Evolutionary conservation across 768 basidiomycete genomes (phyloP).

Genomic region (Mycena belliarum): DNA sequence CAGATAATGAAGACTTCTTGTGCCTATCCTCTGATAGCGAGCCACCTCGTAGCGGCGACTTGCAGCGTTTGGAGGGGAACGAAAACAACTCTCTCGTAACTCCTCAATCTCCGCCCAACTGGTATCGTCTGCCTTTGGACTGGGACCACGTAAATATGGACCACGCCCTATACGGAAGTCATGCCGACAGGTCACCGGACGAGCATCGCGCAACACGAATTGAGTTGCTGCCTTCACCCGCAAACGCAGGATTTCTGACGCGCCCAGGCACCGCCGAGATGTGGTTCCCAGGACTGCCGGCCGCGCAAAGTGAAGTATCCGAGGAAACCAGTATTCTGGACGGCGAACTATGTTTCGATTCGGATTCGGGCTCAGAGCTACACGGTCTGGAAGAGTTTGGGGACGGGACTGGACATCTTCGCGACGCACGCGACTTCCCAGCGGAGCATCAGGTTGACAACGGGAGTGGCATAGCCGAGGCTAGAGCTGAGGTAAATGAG

Average conservation of each 20-base stretch:
- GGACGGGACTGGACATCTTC: background rate
- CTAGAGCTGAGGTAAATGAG: conserved; percentile 6
- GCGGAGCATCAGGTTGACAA: conserved; percentile 15
- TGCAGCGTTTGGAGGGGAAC: background rate
- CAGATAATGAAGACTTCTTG: conserved; percentile 1
- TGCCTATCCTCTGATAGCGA: conserved; percentile 12
- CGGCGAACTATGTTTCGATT: conserved; percentile 21
- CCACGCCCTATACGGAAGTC: background rate
- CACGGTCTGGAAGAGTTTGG: conserved; percentile 16
- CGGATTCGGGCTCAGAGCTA: conserved; percentile 13
- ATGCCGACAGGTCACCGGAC: conserved; percentile 18
- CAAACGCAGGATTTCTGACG: background rate
- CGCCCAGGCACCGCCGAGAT: conserved; percentile 5
- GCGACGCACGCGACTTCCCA: background rate
- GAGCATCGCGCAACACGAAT: conserved; percentile 3
- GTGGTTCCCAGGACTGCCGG: conserved; percentile 19
- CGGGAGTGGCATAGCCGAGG: conserved; percentile 3
- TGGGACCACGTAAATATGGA: conserved; percentile 18
- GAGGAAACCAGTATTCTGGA: conserved; percentile 1
- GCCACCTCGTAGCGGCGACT: background rate
- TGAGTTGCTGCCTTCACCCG: conserved; percentile 10
- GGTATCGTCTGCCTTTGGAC: conserved; percentile 3
- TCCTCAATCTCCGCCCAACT: background rate
- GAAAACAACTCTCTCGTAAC: conserved; percentile 11
- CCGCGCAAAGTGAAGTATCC: conserved; percentile 7